Percentiles rank a stretch among this genome's conserved stretches.
Evolutionary conservation across 2,329 filamentous ascomycete genomes (phyloP).

Genomic region (Penicillium expansum): DNA sequence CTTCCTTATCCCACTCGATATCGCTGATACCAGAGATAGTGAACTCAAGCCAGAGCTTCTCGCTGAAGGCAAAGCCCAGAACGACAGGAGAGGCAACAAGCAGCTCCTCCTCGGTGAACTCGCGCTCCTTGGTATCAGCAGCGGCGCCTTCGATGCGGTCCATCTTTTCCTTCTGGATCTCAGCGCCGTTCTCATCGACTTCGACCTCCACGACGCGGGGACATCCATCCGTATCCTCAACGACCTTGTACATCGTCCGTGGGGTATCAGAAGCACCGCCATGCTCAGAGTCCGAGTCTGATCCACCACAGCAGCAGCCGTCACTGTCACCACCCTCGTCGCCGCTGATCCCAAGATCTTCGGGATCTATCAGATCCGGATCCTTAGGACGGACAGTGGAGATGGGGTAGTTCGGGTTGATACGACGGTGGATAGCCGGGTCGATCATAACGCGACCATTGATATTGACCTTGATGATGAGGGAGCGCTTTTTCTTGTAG

Average conservation of each 20-base stretch:
- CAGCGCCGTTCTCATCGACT: slow-evolving; percentile 55
- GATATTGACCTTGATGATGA: slow-evolving; percentile 74
- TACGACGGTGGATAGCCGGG: slow-evolving; percentile 73
- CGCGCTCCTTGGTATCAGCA: slow-evolving; percentile 40
- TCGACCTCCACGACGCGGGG: slow-evolving; percentile 54
- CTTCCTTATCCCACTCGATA: slow-evolving; percentile 79
- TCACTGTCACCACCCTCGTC: slow-evolving; percentile 38
- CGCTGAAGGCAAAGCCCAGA: slow-evolving; percentile 79
- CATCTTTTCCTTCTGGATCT: slow-evolving; percentile 57
- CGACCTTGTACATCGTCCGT: slow-evolving; percentile 51
- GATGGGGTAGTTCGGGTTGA: slow-evolving; percentile 81
- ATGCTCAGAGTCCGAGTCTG: slow-evolving; percentile 41
- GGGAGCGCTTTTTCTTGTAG: slow-evolving; percentile 71
- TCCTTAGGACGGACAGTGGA: slow-evolving; percentile 72
- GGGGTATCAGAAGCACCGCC: slow-evolving; percentile 35
- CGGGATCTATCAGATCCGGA: slow-evolving; percentile 56
- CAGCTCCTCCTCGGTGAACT: slow-evolving; percentile 79
- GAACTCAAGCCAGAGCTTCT: slow-evolving; percentile 90
- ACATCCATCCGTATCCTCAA: slow-evolving; percentile 54
- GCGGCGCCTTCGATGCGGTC: slow-evolving; percentile 50
- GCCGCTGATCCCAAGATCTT: slow-evolving; percentile 21
- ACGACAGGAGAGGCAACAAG: slow-evolving; percentile 81
- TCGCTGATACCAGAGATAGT: slow-evolving; percentile 74
- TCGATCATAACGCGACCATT: slow-evolving; percentile 88
- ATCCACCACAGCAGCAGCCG: slow-evolving; percentile 40